These are phyloP conservation scores for Stagonosporopsis vannaccii DNA, from an alignment of 2,329 filamentous ascomycete genomes.

Conservation along the genomic window DNA sequence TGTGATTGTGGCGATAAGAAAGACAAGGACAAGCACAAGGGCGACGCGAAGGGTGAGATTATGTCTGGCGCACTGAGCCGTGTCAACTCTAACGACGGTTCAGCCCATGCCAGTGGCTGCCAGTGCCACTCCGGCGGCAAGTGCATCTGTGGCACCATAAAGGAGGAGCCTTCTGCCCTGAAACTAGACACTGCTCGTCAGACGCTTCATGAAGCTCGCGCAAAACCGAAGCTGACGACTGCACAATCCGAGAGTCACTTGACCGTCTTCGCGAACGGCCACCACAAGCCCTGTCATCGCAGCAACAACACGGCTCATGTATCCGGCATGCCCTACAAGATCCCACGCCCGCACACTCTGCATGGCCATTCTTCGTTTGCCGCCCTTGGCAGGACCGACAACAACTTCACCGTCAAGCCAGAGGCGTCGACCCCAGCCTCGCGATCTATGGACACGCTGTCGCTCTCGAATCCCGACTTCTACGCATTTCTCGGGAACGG, in stretches of 20 bases:
- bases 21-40: slow-evolving; percentile 61
- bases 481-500: slow-evolving; percentile 46
- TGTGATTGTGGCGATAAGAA: slow-evolving; percentile 97
- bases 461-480: slow-evolving; percentile 48
- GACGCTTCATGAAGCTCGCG: slow-evolving; percentile 55
- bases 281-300: slow-evolving; percentile 70
- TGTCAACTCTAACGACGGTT: slow-evolving; percentile 41
- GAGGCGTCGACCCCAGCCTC: slow-evolving; percentile 28
- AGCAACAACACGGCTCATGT: slow-evolving; percentile 71
- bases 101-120: slow-evolving; percentile 52
- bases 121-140: slow-evolving; percentile 66
- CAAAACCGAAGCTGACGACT: slow-evolving; percentile 64
- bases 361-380: slow-evolving; percentile 44
- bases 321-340: slow-evolving; percentile 68
- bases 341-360: slow-evolving; percentile 56
- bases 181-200: slow-evolving; percentile 53
- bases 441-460: slow-evolving; percentile 47
- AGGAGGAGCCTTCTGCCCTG: slow-evolving; percentile 63
- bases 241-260: slow-evolving; percentile 67
- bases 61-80: slow-evolving; percentile 42
- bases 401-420: slow-evolving; percentile 29
- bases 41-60: slow-evolving; percentile 49
- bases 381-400: slow-evolving; percentile 32
- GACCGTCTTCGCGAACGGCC: slow-evolving; percentile 68
- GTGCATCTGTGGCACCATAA: slow-evolving; percentile 65